Evolutionary conservation across 2,329 filamentous ascomycete genomes (phyloP).

Genomic region (Diaporthe eres): DNA sequence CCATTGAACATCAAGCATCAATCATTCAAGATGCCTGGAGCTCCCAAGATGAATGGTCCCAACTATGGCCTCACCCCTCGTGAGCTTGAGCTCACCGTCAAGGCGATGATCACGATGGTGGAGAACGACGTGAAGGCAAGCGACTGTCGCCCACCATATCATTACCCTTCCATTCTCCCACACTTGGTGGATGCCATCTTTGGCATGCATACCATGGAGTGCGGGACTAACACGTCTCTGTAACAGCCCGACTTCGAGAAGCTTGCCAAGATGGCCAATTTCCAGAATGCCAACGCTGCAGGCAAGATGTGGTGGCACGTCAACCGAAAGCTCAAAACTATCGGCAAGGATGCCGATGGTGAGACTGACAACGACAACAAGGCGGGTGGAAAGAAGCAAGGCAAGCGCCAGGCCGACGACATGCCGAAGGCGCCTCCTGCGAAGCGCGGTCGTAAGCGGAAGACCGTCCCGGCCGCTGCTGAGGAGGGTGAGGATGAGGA

Average conservation of each 20-base stretch:
- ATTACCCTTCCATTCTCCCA: too few species aligned
- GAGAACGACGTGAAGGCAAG: slow-evolving; percentile 14
- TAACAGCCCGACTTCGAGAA: slow-evolving; percentile 12
- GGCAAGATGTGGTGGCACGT: too few species aligned
- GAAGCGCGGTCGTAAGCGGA: slow-evolving; percentile 1
- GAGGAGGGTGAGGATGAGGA: neutral
- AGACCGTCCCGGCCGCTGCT: neutral
- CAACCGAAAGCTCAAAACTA: slow-evolving; percentile 2
- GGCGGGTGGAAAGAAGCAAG: neutral
- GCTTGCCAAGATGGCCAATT: slow-evolving; percentile 1
- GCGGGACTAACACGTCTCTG: neutral
- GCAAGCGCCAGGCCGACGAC: neutral
- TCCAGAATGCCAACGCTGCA: neutral
- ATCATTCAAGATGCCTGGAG: slow-evolving; percentile 11
- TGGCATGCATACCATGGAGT: accelerated
- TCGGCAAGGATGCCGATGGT: neutral
- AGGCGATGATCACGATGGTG: slow-evolving; percentile 7
- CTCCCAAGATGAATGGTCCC: neutral
- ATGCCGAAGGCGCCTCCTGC: neutral
- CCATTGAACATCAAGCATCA: neutral
- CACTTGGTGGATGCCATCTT: neutral
- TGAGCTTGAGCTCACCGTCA: slow-evolving; percentile 19
- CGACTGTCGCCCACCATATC: neutral
- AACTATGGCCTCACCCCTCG: slow-evolving; percentile 7
- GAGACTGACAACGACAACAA: neutral